phyloP scores from a whole-genome alignment of 2,329 filamentous ascomycete species.

The Pseudogymnoascus sp. region DNA sequence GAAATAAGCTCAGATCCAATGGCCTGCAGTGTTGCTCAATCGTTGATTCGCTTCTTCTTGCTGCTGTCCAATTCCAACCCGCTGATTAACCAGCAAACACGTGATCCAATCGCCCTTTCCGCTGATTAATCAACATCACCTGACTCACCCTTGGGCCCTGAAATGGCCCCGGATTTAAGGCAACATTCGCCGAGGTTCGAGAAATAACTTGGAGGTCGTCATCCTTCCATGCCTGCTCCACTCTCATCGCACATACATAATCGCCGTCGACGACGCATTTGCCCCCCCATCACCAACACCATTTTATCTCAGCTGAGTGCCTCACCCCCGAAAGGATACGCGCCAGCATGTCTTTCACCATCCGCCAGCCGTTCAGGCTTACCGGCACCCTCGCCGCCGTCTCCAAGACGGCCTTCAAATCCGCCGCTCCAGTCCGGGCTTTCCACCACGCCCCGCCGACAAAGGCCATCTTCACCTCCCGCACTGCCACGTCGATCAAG shows the following conservation, averaged over 20 bases:
- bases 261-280: neutral
- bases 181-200: constrained; percentile 1
- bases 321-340: constrained; percentile 4
- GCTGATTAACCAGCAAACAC: neutral
- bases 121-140: constrained; percentile 2
- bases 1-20: neutral
- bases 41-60: neutral
- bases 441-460: constrained; percentile 46
- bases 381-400: constrained; percentile 41
- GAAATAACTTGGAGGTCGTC: constrained; percentile 3
- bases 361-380: constrained; percentile 57
- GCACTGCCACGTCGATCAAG: constrained; percentile 26
- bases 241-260: constrained; percentile 1
- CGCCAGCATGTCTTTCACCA: constrained; percentile 52
- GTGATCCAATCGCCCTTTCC: neutral
- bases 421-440: constrained; percentile 42
- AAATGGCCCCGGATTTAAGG: constrained; percentile 3
- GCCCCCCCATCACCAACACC: neutral
- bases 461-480: constrained; percentile 37
- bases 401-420: constrained; percentile 43
- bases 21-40: neutral
- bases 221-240: constrained; percentile 6
- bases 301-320: constrained; percentile 6
- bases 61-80: neutral
- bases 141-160: neutral